Percentiles rank a stretch among this genome's conserved stretches.
phyloP scores from a whole-genome alignment of 75 land plant genomes.

The Sequoiadendron giganteum region DNA sequence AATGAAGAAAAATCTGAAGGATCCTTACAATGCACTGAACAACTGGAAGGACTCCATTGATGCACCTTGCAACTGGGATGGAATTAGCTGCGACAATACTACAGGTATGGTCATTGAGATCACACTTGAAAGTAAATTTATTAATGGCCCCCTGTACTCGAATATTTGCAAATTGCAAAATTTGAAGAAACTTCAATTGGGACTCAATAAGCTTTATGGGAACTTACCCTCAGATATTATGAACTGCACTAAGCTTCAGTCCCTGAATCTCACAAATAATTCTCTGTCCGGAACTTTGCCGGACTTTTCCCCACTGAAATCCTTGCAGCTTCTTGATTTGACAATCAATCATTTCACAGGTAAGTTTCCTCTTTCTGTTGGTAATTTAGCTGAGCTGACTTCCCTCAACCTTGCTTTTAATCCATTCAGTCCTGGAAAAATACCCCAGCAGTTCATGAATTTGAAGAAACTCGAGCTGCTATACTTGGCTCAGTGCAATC shows the following conservation, averaged over 20 bases:
- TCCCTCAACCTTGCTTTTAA: constrained; percentile 45
- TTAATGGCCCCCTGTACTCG: constrained; percentile 45
- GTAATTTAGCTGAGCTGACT: constrained; percentile 27
- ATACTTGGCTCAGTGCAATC: constrained; percentile 34
- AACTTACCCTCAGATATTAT: constrained; percentile 41
- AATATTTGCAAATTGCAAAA: constrained; percentile 26
- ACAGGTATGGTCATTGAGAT: constrained; percentile 43
- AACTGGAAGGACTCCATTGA: constrained; percentile 39
- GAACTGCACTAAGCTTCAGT: constrained; percentile 38
- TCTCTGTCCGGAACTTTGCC: constrained; percentile 57
- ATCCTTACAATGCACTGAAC: constrained; percentile 28
- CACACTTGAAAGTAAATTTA: constrained; percentile 26
- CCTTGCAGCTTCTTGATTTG: constrained; percentile 43
- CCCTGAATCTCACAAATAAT: constrained; percentile 58
- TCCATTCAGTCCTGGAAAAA: constrained; percentile 37
- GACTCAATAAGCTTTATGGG: constrained; percentile 56
- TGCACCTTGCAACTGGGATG: constrained; percentile 47
- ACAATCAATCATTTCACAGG: constrained; percentile 58
- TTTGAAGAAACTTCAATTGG: constrained; percentile 35
- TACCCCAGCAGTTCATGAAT: constrained; percentile 48
- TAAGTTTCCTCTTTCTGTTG: constrained; percentile 48
- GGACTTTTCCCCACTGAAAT: constrained; percentile 41
- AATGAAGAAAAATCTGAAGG: constrained; percentile 9
- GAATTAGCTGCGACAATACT: constrained; percentile 40
- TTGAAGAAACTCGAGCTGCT: constrained; percentile 49